Percentiles rank a stretch among this genome's conserved stretches.
Conservation (phyloP, 2,329 filamentous ascomycete genomes). For the Penicillium sp. region DNA sequence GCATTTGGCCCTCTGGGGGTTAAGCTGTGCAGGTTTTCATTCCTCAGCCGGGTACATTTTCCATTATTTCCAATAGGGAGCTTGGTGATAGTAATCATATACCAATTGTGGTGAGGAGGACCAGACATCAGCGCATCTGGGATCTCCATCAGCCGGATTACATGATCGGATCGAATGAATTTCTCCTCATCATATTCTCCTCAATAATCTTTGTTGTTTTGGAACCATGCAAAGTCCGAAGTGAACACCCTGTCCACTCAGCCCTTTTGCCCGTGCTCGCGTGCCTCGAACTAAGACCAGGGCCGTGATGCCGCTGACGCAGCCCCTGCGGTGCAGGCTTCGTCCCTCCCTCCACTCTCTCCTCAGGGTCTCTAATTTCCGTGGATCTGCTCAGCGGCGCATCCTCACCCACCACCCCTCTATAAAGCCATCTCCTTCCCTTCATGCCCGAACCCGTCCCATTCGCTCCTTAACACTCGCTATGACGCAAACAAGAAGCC, state of each 20-base stretch:
- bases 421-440: constrained; percentile 9
- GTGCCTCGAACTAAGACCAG: constrained; percentile 18
- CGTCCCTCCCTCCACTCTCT: constrained; percentile 27
- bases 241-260: constrained; percentile 25
- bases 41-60: neutral
- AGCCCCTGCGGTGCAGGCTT: constrained; percentile 40
- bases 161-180: constrained; percentile 18
- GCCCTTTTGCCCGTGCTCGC: constrained; percentile 17
- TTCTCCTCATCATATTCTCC: neutral
- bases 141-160: constrained; percentile 22
- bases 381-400: constrained; percentile 18
- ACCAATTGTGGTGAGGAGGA: neutral
- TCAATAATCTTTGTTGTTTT: neutral
- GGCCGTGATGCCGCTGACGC: constrained; percentile 36
- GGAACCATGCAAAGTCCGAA: constrained; percentile 11
- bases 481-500: constrained; percentile 46
- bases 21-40: neutral
- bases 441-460: constrained; percentile 14
- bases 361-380: constrained; percentile 11
- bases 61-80: constrained; percentile 1
- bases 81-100: neutral
- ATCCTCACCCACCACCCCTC: constrained; percentile 19
- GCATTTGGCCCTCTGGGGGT: neutral
- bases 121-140: constrained; percentile 17
- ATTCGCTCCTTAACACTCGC: constrained; percentile 10